These are phyloP conservation scores for Colletotrichum godetiae DNA, from an alignment of 2,329 filamentous ascomycete species.

Conservation along the genomic window DNA sequence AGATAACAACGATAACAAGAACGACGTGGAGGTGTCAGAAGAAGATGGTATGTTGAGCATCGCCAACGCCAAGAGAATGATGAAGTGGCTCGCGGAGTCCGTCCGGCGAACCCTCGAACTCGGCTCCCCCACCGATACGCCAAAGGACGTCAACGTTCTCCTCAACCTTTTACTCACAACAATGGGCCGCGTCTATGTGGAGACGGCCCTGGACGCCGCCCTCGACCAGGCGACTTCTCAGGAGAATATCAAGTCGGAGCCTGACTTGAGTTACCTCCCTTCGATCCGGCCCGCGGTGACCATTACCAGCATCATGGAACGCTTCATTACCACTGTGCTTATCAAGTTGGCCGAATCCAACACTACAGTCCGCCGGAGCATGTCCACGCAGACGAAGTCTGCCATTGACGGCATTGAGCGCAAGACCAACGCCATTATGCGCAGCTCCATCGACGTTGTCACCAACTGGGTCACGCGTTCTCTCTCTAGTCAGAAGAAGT, in stretches of 20 bases:
- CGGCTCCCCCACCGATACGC: constrained; percentile 87
- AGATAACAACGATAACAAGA: constrained; percentile 78
- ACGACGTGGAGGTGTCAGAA: constrained; percentile 90
- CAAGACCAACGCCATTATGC: constrained; percentile 76
- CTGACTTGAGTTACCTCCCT: constrained; percentile 86
- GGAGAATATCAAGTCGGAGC: constrained; percentile 84
- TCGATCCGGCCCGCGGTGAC: constrained; percentile 84
- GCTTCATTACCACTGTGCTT: constrained; percentile 89
- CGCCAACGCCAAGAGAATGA: constrained; percentile 94
- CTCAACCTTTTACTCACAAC: constrained; percentile 85
- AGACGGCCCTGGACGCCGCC: constrained; percentile 76
- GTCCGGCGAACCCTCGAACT: constrained; percentile 92
- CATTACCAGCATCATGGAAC: constrained; percentile 92
- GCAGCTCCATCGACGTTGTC: constrained; percentile 72
- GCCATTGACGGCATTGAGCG: constrained; percentile 84
- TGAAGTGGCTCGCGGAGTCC: constrained; percentile 96
- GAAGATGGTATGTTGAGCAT: constrained; percentile 87
- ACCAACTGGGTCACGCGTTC: constrained; percentile 81
- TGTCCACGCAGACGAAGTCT: constrained; percentile 83
- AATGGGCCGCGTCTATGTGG: constrained; percentile 86
- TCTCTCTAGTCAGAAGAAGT: constrained; percentile 83
- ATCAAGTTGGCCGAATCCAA: constrained; percentile 90
- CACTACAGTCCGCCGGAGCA: constrained; percentile 88
- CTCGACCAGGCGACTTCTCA: constrained; percentile 79
- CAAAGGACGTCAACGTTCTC: constrained; percentile 90